Evolutionary conservation across 768 basidiomycete genomes (phyloP).

Genomic region (Xerocomellus chrysenteron): DNA sequence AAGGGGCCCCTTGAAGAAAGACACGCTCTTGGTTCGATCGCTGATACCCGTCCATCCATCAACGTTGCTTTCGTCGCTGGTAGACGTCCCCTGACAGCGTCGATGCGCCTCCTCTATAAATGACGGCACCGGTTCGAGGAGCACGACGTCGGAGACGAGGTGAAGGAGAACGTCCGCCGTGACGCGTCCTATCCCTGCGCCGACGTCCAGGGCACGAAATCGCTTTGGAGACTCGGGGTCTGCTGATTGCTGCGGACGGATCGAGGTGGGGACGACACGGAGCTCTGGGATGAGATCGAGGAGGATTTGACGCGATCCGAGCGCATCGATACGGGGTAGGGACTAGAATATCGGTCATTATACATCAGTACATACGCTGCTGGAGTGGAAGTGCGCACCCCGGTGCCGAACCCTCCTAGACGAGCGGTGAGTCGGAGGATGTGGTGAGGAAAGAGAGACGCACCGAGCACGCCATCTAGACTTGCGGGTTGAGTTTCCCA

Average conservation of each 20-base stretch:
- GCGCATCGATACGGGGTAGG: slow-evolving; percentile 85
- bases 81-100: slow-evolving; percentile 36
- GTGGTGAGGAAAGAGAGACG: slow-evolving; percentile 13
- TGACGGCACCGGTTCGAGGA: slow-evolving; percentile 82
- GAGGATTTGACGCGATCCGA: slow-evolving; percentile 87
- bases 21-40: slow-evolving; percentile 65
- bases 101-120: slow-evolving; percentile 75
- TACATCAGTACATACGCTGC: background rate
- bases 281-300: slow-evolving; percentile 80
- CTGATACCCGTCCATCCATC: slow-evolving; percentile 66
- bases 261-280: slow-evolving; percentile 70
- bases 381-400: slow-evolving; percentile 32
- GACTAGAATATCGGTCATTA: slow-evolving; percentile 44
- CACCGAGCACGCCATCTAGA: slow-evolving; percentile 85
- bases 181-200: slow-evolving; percentile 92
- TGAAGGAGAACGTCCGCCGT: slow-evolving; percentile 87
- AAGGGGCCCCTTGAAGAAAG: slow-evolving; percentile 75
- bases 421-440: slow-evolving; percentile 16
- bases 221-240: slow-evolving; percentile 34
- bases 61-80: slow-evolving; percentile 31
- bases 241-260: slow-evolving; percentile 46
- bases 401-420: slow-evolving; percentile 55
- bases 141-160: slow-evolving; percentile 81
- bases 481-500: slow-evolving; percentile 83
- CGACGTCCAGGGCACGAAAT: slow-evolving; percentile 85